Conservation (phyloP, 1,139 yeast genomes). For the Zygotorulaspora mrakii region DNA sequence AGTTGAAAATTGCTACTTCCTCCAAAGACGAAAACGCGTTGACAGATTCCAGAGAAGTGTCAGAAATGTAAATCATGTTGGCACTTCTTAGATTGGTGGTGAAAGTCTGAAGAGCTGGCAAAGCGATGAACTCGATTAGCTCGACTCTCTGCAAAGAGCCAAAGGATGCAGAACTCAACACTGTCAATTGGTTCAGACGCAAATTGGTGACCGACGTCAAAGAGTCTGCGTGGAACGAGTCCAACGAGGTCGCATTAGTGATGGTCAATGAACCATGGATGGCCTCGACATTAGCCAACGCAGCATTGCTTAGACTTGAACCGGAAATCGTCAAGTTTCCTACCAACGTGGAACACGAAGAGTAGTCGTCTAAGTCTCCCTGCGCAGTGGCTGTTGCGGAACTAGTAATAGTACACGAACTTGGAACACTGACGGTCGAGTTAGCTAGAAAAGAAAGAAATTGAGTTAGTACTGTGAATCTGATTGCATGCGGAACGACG, state of each 20-base stretch:
- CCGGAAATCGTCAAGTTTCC: slow-evolving; percentile 77
- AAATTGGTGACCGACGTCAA: slow-evolving; percentile 75
- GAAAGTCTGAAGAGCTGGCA: slow-evolving; percentile 72
- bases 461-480: slow-evolving; percentile 1
- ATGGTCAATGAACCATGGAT: slow-evolving; percentile 72
- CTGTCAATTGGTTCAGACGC: slow-evolving; percentile 59
- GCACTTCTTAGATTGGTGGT: slow-evolving; percentile 78
- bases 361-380: slow-evolving; percentile 66
- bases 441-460: slow-evolving; percentile 29
- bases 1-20: slow-evolving; percentile 68
- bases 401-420: slow-evolving; percentile 44
- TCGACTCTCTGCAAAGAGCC: slow-evolving; percentile 82
- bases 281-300: slow-evolving; percentile 57
- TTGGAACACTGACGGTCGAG: slow-evolving; percentile 36
- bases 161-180: slow-evolving; percentile 63
- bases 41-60: slow-evolving; percentile 76
- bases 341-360: slow-evolving; percentile 72
- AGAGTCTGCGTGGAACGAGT: slow-evolving; percentile 69
- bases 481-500: no score
- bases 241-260: slow-evolving; percentile 60
- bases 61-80: slow-evolving; percentile 69
- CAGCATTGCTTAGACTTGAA: slow-evolving; percentile 49
- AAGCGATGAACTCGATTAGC: slow-evolving; percentile 68
- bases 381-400: slow-evolving; percentile 72
- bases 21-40: slow-evolving; percentile 71